Evolutionary conservation across 352 stramenopile species (phyloP), one percentile per base, ranked within the genome.

Genomic region (Phytophthora citrophthora): DNA sequence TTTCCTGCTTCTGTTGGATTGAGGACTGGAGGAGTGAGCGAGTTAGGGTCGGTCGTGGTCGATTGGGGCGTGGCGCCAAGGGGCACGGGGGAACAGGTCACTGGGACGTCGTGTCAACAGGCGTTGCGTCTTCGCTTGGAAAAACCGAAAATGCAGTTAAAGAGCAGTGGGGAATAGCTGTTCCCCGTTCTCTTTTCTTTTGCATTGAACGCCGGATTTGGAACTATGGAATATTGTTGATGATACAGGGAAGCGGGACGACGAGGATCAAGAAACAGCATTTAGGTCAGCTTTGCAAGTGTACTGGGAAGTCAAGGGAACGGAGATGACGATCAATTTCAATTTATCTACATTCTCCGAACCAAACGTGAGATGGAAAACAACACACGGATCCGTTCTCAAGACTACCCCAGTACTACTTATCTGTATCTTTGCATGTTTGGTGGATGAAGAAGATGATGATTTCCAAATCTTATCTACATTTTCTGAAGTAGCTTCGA

Each of bases 311-410:
- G 16, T 63, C 11, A 15, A 32, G 60, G 54, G 64, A 69, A 71
- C 71, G 83, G 75, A 90, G 40, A 74, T 92, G 83, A 92, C 74
- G 83, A 90, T 79, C 71, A 63, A 57, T 77, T 54, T 52, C 44
- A 61, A 69, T 64, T 83, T 86, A 86, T 86, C 74, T 86, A 86
- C 77, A 86, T 86, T 86, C 68, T 79, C 70, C 55, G 77, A 84
- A 64, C 39, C 44, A 67, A 75, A 38, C 34, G 40, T 79, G 74
- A 79, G 66, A 60, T 82, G 65, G 76, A 49, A 71, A 73, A 72
- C 57, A 70, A 69, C 20, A 53, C 12, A 62, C 68, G 16, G 55
- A 72, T 72, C 67, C 61, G 52, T 70, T 75, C 61, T 71, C 55
- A 41, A 61, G 50, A 61, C 54, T 24, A 20, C 13, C 50, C 59